Base-by-base conservation (phyloP, 2,329 filamentous ascomycete species). In the Aspergillus sclerotialis region DNA sequence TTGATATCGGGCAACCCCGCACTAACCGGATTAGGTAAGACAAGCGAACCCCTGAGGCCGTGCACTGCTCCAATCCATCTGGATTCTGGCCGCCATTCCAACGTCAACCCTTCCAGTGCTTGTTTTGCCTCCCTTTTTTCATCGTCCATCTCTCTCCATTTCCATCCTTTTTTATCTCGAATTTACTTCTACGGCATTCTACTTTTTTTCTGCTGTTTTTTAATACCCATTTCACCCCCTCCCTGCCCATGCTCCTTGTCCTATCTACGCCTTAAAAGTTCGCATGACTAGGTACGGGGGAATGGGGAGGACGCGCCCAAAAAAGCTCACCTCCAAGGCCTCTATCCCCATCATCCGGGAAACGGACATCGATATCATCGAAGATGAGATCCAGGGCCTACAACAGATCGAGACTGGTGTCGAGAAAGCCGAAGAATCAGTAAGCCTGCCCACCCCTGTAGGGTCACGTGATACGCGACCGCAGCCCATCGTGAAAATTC, bases 371-470 rank as follows among this genome's bases (percentile, higher is more conserved):
- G 88, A 95, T 59, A 74, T 82, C 55, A 78, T 88, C 65, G 94
- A 95, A 64, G 86, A 94, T 67, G 78, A 81, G 48, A 78, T 84
- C 53, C 80, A 90, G 60, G 82, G 83, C 60, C 85, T 77, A 70
- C 79, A 73, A 68, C 86, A 82, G 56, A 87, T 95, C 60, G 88
- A 92, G 60, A 95, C 89, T 48, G 92, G 92, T 65, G 92, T 98
- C 53, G 92, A 98, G 67, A 89, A 94, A 61, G 85, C 81, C 46
- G 92, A 98, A 68, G 89, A 96, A 78, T 90, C 90, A 70, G 92
- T 95, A 67, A 79, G 88, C 85, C 49, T 49, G 47, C 42, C 43
- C 46, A 56, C 52, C 55, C 56, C 53, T 59, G 49, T 32, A 45
- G 28, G 13, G 46, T 64, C 61, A 64, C 61, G 60, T 65, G 62